These are phyloP conservation scores for Creolimax fragrantissima DNA, from an alignment of 78 protist genomes.

Conservation along the genomic window DNA sequence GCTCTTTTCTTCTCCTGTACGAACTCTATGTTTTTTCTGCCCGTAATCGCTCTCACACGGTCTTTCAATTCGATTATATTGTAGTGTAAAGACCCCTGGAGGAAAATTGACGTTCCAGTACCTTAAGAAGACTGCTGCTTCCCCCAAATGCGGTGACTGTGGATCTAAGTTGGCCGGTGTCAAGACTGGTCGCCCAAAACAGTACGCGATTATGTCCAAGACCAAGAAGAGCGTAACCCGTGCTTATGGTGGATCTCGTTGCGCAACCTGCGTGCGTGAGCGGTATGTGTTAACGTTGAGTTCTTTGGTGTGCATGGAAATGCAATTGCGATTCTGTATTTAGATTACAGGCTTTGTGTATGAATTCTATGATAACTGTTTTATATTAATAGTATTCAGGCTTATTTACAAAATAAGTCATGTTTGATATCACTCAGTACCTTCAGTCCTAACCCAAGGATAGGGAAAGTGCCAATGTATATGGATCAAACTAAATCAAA, in stretches of 20 bases:
- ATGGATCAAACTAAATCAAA: not conserved
- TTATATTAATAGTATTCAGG: not conserved
- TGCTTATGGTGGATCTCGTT: conserved; percentile 88
- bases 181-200: conserved; percentile 50
- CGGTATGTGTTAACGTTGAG: conserved; percentile 44
- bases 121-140: conserved; percentile 58
- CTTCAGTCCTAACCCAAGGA: not conserved
- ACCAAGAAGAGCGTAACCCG: conserved; percentile 75
- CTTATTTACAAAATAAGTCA: not conserved
- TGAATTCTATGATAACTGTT: not conserved
- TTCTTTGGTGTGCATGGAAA: not conserved
- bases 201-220: conserved; percentile 43
- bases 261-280: conserved; percentile 73
- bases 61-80: no score
- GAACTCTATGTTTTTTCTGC: no score
- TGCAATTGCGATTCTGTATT: not conserved
- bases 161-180: conserved; percentile 62
- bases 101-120: conserved; percentile 59
- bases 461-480: not conserved
- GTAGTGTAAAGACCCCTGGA: conserved; percentile 70
- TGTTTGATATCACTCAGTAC: not conserved
- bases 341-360: not conserved
- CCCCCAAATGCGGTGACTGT: conserved; percentile 83
- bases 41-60: no score
- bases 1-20: no score